Evolutionary conservation across 2,329 filamentous ascomycete genomes (phyloP), one percentile per base, ranked within the genome.

Genomic region (Cladobotryum protrusum): DNA sequence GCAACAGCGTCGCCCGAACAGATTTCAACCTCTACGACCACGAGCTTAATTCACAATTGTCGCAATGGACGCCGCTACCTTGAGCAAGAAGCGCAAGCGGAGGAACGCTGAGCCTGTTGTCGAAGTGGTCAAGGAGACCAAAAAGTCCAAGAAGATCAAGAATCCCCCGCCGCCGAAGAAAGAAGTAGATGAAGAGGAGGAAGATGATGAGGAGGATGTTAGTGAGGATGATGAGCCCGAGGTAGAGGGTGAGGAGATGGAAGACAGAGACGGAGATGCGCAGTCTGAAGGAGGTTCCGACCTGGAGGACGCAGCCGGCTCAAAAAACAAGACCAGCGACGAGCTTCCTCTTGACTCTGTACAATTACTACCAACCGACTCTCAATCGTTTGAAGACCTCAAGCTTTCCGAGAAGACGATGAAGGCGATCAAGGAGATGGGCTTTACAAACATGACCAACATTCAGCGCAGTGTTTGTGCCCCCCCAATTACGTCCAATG

Each of bases 361-460:
- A 63, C 65, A 76, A 67, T 61, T 78, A 45, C 83, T 80, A 33
- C 72, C 73, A 34, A 70, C 83, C 29, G 79, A 85, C 50, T 83
- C 85, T 18, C 75, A 85, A 61, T 82, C 83, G 46, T 96, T 96
- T 64, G 72, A 81, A 33, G 86, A 97, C 57, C 75, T 99, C 55
- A 87, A 87, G 48, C 78, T 99, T 11, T 93, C 89, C 1, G 86
- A 91, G 19, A 90, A 88, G 70, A 96, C 90, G 0, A 86, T 91
- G 78, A 83, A 86, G 71, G 91, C 90, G 8, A 90, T 96, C 59
- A 64, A 84, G 51, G 88, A 87, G 56, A 97, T 99, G 92, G 87
- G 87, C 13, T 96, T 97, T 66, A 85, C 87, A 63, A 91, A 79
- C 43, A 96, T 99, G 91, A 97, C 93, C 1, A 88, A 93, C 67